These are phyloP conservation scores for Trichoderma oligosporum DNA, from an alignment of 2,329 filamentous ascomycete genomes.

Conservation along the genomic window DNA sequence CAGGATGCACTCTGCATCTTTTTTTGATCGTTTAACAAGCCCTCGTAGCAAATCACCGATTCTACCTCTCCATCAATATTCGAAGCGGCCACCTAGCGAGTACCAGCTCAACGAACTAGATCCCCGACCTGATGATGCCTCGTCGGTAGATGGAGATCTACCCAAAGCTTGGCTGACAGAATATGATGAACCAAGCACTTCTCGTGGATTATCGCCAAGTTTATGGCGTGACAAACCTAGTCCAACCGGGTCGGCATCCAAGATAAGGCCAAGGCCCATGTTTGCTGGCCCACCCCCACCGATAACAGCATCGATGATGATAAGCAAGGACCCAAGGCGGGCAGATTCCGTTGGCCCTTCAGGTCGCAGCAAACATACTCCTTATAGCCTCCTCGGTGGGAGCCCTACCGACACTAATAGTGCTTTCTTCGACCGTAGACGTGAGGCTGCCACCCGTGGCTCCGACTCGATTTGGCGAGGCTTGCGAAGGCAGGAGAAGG, in stretches of 20 bases:
- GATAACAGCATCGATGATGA: slow-evolving; percentile 43
- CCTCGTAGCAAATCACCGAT: slow-evolving; percentile 26
- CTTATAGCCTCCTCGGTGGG: slow-evolving; percentile 6
- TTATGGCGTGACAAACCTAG: slow-evolving; percentile 28
- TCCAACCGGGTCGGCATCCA: slow-evolving; percentile 33
- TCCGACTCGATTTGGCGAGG: slow-evolving; percentile 47
- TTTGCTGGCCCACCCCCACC: slow-evolving; percentile 51
- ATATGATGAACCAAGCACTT: slow-evolving; percentile 15
- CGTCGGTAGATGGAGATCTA: slow-evolving; percentile 23
- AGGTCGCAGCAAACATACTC: neutral
- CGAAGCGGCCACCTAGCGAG: slow-evolving; percentile 30
- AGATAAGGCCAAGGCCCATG: slow-evolving; percentile 33
- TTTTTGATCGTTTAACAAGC: slow-evolving; percentile 29
- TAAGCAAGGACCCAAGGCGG: slow-evolving; percentile 24
- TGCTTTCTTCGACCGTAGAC: slow-evolving; percentile 38
- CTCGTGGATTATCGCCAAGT: slow-evolving; percentile 19
- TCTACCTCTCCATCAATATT: slow-evolving; percentile 28
- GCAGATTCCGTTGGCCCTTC: slow-evolving; percentile 5
- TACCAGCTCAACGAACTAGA: slow-evolving; percentile 40
- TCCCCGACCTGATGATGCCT: slow-evolving; percentile 34
- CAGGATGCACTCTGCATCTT: slow-evolving; percentile 30
- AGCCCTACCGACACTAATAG: slow-evolving; percentile 27
- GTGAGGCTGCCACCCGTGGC: slow-evolving; percentile 29
- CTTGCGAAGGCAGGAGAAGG: slow-evolving; percentile 44
- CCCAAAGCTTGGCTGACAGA: slow-evolving; percentile 25